These are phyloP conservation scores for Zymoseptoria passerinii DNA, from an alignment of 2,329 filamentous ascomycete species.

Conservation along the genomic window DNA sequence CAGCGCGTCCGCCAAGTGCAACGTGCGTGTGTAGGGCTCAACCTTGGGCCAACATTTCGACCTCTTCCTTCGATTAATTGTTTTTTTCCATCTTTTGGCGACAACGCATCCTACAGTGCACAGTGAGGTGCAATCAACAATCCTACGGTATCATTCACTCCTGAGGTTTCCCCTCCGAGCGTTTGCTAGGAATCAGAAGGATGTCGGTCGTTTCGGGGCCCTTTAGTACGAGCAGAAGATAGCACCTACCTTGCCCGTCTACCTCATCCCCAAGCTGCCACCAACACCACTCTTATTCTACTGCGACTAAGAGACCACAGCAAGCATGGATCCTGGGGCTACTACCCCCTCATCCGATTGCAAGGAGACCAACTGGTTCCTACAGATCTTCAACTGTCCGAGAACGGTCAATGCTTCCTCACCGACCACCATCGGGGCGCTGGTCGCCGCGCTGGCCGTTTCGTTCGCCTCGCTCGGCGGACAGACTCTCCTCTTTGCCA, in stretches of 20 bases:
- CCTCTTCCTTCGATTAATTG: not conserved
- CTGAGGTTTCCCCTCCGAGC: not conserved
- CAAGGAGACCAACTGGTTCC: not conserved
- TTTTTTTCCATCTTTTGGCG: not conserved
- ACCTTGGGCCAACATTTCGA: not conserved
- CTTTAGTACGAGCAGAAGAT: not conserved
- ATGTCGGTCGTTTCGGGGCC: not conserved
- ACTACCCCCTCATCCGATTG: not conserved
- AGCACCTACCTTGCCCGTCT: not conserved
- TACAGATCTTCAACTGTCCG: conserved; percentile 8
- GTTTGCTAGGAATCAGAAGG: not conserved
- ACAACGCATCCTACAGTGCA: not conserved
- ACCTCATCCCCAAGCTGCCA: not conserved
- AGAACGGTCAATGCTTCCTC: not conserved
- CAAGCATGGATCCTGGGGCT: not conserved
- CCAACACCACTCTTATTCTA: not conserved
- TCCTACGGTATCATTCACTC: not conserved
- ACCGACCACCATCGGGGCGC: conserved; percentile 4
- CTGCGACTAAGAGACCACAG: not conserved
- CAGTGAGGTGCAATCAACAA: not conserved
- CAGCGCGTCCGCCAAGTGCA: not conserved
- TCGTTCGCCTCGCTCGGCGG: conserved; percentile 29
- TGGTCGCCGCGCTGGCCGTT: conserved; percentile 32
- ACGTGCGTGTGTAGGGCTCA: not conserved
- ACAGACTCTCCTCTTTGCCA: conserved; percentile 60